Conservation (phyloP, 2,329 filamentous ascomycete species). For the Cladosporium colombiae region DNA sequence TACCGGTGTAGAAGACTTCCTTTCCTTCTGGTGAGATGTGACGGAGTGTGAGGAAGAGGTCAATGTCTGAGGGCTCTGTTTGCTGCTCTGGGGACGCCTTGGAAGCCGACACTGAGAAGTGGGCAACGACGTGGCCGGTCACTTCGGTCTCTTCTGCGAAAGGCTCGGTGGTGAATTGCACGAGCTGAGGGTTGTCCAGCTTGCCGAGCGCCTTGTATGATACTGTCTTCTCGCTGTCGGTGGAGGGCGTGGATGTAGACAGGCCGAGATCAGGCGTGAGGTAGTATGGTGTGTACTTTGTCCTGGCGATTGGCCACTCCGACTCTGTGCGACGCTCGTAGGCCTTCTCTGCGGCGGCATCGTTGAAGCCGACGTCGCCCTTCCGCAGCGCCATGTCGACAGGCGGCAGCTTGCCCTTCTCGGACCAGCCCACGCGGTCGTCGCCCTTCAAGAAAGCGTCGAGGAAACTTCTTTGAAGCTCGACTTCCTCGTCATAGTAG, state of each 20-base stretch:
- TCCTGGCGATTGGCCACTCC: constrained; percentile 68
- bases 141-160: constrained; percentile 68
- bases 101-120: constrained; percentile 60
- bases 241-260: constrained; percentile 13
- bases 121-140: constrained; percentile 66
- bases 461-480: constrained; percentile 66
- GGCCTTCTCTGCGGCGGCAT: constrained; percentile 59
- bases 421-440: constrained; percentile 62
- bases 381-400: constrained; percentile 65
- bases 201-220: constrained; percentile 62
- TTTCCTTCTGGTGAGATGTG: constrained; percentile 57
- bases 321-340: constrained; percentile 59
- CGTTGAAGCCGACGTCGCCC: constrained; percentile 67
- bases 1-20: constrained; percentile 66
- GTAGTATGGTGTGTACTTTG: constrained; percentile 63
- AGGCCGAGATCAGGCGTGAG: constrained; percentile 54
- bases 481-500: constrained; percentile 69
- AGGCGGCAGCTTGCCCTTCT: constrained; percentile 58
- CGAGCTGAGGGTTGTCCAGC: constrained; percentile 50
- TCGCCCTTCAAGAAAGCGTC: constrained; percentile 71
- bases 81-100: constrained; percentile 16
- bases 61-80: constrained; percentile 56
- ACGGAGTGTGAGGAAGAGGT: constrained; percentile 63
- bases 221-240: constrained; percentile 26
- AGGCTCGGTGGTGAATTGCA: constrained; percentile 60